Conservation (phyloP, 176 grass and related monocot species). For the Juncus effusus region DNA sequence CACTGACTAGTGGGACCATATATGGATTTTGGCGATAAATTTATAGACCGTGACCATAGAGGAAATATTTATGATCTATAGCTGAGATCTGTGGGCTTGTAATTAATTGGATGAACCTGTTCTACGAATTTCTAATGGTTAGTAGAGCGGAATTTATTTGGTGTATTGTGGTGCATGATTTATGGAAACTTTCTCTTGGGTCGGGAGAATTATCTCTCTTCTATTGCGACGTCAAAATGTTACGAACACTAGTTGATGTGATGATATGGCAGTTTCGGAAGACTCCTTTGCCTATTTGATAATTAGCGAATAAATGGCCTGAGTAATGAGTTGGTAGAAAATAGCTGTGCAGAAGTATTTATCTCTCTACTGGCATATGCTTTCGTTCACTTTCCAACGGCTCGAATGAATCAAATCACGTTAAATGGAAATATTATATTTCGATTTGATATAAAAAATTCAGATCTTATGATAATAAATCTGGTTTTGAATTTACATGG, state of each 20-base stretch:
- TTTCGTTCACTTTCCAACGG: not conserved
- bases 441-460: too few species aligned
- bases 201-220: constrained; percentile 4
- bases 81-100: not conserved
- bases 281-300: not conserved
- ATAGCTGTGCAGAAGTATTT: not conserved
- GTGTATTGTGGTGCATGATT: not conserved
- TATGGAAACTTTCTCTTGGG: not conserved
- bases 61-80: not conserved
- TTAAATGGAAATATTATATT: too few species aligned
- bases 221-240: not conserved
- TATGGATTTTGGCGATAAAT: too few species aligned
- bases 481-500: too few species aligned
- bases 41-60: too few species aligned
- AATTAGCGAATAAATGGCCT: not conserved
- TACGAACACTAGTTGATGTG: not conserved
- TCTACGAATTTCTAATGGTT: not conserved
- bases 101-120: not conserved
- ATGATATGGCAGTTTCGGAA: not conserved
- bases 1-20: too few species aligned
- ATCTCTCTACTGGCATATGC: not conserved
- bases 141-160: not conserved
- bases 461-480: too few species aligned
- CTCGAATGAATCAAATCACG: constrained; percentile 3
- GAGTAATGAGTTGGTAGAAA: not conserved